A percentile compares a stretch with the other conserved stretches of the same genome.
Conservation (phyloP, 106 monocot genomes). For the Apostasia ramifera region DNA sequence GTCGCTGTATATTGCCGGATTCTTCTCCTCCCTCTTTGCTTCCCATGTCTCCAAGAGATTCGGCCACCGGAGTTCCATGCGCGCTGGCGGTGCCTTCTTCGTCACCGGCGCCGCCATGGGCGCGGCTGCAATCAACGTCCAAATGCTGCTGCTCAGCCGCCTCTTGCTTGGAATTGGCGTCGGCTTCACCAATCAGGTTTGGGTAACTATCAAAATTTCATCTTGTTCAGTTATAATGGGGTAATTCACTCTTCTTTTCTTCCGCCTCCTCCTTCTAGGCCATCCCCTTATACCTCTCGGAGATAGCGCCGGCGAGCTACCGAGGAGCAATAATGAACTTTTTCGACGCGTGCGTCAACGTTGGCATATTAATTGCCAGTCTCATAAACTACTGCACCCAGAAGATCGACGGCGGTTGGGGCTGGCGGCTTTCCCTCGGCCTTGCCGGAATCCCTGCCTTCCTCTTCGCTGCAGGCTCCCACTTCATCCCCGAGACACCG, state of each 20-base stretch:
- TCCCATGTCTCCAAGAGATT: too few species aligned
- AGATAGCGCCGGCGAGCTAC: slow-evolving; percentile 20
- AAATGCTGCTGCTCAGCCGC: not conserved
- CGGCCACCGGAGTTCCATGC: too few species aligned
- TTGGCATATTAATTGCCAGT: slow-evolving; percentile 14
- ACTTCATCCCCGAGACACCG: slow-evolving; percentile 16
- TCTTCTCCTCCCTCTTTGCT: not conserved
- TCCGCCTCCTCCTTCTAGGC: not conserved
- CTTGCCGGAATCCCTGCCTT: slow-evolving; percentile 2
- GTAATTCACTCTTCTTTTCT: not conserved
- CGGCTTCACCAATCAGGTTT: not conserved
- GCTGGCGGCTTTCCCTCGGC: slow-evolving; percentile 16
- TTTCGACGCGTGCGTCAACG: slow-evolving; percentile 3
- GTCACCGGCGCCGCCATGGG: too few species aligned
- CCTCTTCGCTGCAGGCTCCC: not conserved
- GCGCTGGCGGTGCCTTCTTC: too few species aligned
- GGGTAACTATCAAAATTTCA: too few species aligned
- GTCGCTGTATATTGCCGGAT: slow-evolving; percentile 1
- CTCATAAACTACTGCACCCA: slow-evolving; percentile 7
- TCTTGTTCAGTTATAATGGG: not conserved
- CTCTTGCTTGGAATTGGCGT: not conserved
- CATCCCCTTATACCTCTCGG: slow-evolving; percentile 29
- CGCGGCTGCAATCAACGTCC: too few species aligned
- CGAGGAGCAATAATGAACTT: slow-evolving; percentile 18
- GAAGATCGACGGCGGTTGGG: slow-evolving; percentile 1